A percentile compares a stretch with the other conserved stretches of the same genome.
phyloP scores from a whole-genome alignment of 1,284 basidiomycete species.

The Fistulina hepatica region DNA sequence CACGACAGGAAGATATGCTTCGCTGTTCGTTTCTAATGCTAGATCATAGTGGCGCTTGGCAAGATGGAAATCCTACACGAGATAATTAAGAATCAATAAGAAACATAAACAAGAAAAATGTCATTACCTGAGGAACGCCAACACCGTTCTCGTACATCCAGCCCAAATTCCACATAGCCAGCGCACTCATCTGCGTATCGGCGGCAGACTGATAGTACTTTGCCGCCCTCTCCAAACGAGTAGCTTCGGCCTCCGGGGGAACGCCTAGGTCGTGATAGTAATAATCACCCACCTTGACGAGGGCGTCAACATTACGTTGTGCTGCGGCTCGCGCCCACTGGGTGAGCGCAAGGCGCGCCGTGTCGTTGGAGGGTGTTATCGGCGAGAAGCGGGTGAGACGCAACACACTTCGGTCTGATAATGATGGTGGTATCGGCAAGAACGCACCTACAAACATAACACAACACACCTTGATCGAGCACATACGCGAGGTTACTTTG shows the following conservation, averaged over 20 bases:
- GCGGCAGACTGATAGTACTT: constrained; percentile 90
- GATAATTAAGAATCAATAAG: constrained; percentile 3
- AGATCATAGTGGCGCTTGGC: constrained; percentile 95
- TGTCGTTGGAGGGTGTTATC: constrained; percentile 60
- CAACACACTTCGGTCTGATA: constrained; percentile 61
- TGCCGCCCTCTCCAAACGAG: constrained; percentile 77
- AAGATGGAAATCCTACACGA: constrained; percentile 78
- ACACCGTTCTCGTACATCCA: constrained; percentile 98
- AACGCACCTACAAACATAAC: neutral
- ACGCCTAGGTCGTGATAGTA: constrained; percentile 86
- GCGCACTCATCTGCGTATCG: constrained; percentile 80
- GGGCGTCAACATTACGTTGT: constrained; percentile 89
- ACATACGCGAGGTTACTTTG: constrained; percentile 95
- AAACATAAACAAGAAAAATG: neutral
- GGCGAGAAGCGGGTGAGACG: constrained; percentile 60
- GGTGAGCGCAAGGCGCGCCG: constrained; percentile 73
- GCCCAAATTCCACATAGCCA: constrained; percentile 97
- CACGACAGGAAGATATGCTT: constrained; percentile 82
- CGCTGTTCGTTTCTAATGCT: constrained; percentile 75
- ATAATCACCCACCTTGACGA: constrained; percentile 95
- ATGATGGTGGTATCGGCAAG: constrained; percentile 1
- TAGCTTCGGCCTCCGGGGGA: constrained; percentile 44
- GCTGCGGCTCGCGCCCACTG: constrained; percentile 93
- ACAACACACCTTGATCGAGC: constrained; percentile 72
- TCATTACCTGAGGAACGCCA: constrained; percentile 71